phyloP scores from a whole-genome alignment of 2,329 filamentous ascomycete genomes.

The Leptographium galeiforme region DNA sequence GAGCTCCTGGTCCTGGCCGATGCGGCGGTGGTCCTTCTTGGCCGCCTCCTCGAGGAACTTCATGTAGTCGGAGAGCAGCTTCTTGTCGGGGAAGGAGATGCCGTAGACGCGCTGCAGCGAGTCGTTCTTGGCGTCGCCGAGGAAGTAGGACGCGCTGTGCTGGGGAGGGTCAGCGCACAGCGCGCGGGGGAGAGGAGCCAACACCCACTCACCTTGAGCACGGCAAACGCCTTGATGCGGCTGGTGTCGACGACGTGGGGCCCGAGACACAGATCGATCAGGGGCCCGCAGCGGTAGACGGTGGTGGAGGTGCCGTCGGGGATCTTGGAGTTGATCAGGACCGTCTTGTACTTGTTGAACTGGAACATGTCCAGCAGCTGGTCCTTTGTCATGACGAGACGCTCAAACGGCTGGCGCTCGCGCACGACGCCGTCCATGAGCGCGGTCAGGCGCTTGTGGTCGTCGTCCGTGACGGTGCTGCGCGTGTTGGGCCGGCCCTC shows the following conservation, averaged over 20 bases:
- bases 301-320: slow-evolving; percentile 81
- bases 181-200: no score
- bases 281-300: slow-evolving; percentile 82
- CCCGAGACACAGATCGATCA: slow-evolving; percentile 91
- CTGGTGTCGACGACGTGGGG: slow-evolving; percentile 91
- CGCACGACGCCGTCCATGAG: slow-evolving; percentile 78
- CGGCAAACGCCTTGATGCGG: slow-evolving; percentile 85
- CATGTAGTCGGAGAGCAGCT: slow-evolving; percentile 82
- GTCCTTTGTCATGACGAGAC: slow-evolving; percentile 77
- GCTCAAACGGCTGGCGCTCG: slow-evolving; percentile 91
- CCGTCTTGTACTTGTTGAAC: slow-evolving; percentile 97
- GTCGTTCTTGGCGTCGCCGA: slow-evolving; percentile 87
- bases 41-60: slow-evolving; percentile 96
- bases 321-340: slow-evolving; percentile 91
- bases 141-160: slow-evolving; percentile 56
- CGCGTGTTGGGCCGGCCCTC: slow-evolving; percentile 13
- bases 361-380: slow-evolving; percentile 91
- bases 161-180: background rate
- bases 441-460: slow-evolving; percentile 75
- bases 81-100: slow-evolving; percentile 92
- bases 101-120: slow-evolving; percentile 94
- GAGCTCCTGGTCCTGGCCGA: slow-evolving; percentile 89
- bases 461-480: slow-evolving; percentile 53
- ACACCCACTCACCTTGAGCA: slow-evolving; percentile 48
- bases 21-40: slow-evolving; percentile 87